Percentiles rank a stretch among this genome's conserved stretches.
These are phyloP conservation scores for Penicillium odoratum DNA, from an alignment of 495 filamentous ascomycete species.

Conservation along the genomic window DNA sequence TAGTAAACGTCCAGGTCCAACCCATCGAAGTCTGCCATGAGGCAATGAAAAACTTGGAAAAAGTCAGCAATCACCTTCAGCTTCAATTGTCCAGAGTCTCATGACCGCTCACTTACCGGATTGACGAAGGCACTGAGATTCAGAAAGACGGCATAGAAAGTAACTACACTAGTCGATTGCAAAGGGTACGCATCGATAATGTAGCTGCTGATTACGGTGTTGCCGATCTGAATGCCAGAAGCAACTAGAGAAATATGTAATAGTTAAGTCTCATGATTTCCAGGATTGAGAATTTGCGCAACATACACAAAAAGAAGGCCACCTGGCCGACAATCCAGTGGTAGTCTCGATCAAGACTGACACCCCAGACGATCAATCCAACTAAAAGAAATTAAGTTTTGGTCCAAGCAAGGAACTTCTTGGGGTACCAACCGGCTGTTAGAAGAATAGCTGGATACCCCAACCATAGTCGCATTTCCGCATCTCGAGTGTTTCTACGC, in stretches of 20 bases:
- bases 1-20: constrained; percentile 59
- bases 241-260: constrained; percentile 38
- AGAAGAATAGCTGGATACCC: constrained; percentile 55
- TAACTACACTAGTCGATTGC: constrained; percentile 59
- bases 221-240: constrained; percentile 62
- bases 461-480: constrained; percentile 63
- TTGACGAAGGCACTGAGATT: constrained; percentile 54
- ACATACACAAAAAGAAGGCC: constrained; percentile 53
- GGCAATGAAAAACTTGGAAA: constrained; percentile 54
- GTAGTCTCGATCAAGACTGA: constrained; percentile 54
- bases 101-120: constrained; percentile 30
- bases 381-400: constrained; percentile 15
- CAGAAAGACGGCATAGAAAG: constrained; percentile 62
- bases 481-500: constrained; percentile 39
- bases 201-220: constrained; percentile 56
- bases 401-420: neutral
- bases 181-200: constrained; percentile 60
- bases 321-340: constrained; percentile 64
- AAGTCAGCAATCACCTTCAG: neutral
- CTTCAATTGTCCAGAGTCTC: neutral
- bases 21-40: constrained; percentile 52
- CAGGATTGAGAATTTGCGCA: neutral
- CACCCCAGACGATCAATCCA: constrained; percentile 54
- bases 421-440: constrained; percentile 40
- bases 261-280: neutral